Evolutionary conservation across 176 grass and related monocot genomes (phyloP), one percentile per base, ranked within the genome.

Genomic region (Oryza coarctata): DNA sequence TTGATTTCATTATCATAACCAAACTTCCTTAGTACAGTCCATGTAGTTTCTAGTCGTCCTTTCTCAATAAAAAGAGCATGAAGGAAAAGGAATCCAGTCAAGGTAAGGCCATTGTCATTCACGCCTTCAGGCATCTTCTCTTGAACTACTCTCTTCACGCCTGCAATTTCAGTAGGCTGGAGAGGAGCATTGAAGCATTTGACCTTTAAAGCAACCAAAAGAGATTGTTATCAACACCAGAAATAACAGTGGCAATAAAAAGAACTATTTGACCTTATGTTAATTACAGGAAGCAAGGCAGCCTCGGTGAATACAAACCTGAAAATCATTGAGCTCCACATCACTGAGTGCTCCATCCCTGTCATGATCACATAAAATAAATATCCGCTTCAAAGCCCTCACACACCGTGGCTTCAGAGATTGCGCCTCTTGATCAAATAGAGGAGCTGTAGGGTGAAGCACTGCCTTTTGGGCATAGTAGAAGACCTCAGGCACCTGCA

Each of bases 61-160:
- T 95, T 99, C 87, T 99, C 96, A 75, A 99, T 99, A 74, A 99
- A 99, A 49, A 99, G 88, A 35, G 88, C 96, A 85, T 99, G 96
- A 63, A 99, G 86, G 70, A 95, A 99, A 82, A 99, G 88, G 34
- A 99, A 99, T 18, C 96, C 96, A 27, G 93, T 99, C 83, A 99
- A 82, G 28, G 96, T 99, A 74, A 99, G 93, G 11, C 96, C 96
- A 20, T 65, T 73, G 7, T 94, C 91, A 71, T 92, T 91, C 68
- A 95, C 96, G 8, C 96, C 96, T 84, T 95, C 96, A 61, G 96
- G 93, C 85, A 99, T 88, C 83, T 99, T 99, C 69, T 99, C 96
- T 79, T 99, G 93, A 62, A 99, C 93, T 81, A 99, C 93, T 74
- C 91, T 94, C 80, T 99, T 99, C 12, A 99, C 96, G 15, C 93